These are phyloP conservation scores for Tulasnella sp. DNA, from an alignment of 768 basidiomycete species.

Conservation along the genomic window DNA sequence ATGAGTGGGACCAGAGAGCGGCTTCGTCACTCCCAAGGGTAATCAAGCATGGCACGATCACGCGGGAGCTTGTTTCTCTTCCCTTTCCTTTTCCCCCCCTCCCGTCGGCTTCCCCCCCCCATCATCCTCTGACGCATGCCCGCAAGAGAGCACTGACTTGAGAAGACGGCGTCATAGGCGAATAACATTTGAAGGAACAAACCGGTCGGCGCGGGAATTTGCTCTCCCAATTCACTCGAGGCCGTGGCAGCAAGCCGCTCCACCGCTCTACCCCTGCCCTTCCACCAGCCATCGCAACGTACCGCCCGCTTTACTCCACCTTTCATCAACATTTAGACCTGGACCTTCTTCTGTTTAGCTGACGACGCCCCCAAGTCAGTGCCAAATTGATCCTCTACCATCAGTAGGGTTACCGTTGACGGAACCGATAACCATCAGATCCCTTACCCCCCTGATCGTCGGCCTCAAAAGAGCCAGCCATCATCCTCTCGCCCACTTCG, in stretches of 20 bases:
- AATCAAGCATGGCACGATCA: background rate
- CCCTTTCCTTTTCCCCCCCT: too few species aligned
- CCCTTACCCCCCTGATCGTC: background rate
- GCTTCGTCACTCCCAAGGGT: background rate
- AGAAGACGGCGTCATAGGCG: too few species aligned
- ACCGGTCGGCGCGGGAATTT: background rate
- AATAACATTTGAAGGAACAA: background rate
- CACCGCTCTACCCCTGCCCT: too few species aligned
- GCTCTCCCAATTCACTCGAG: background rate
- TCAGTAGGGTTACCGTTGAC: background rate
- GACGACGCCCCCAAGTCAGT: background rate
- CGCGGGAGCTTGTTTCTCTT: too few species aligned
- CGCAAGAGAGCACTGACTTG: too few species aligned
- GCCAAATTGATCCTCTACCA: background rate
- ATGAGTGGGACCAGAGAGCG: background rate
- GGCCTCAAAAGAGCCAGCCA: background rate
- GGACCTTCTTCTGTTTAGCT: background rate
- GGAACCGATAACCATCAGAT: conserved; percentile 6
- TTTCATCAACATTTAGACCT: background rate
- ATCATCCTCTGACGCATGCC: too few species aligned
- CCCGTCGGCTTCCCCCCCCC: too few species aligned
- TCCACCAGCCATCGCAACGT: too few species aligned
- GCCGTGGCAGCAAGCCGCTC: too few species aligned
- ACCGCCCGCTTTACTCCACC: too few species aligned
- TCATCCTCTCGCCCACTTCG: background rate